A percentile compares a stretch with the other conserved stretches of the same genome.
Evolutionary conservation across 2,329 filamentous ascomycete genomes (phyloP).

Genomic region (Colletotrichum eremochloae): DNA sequence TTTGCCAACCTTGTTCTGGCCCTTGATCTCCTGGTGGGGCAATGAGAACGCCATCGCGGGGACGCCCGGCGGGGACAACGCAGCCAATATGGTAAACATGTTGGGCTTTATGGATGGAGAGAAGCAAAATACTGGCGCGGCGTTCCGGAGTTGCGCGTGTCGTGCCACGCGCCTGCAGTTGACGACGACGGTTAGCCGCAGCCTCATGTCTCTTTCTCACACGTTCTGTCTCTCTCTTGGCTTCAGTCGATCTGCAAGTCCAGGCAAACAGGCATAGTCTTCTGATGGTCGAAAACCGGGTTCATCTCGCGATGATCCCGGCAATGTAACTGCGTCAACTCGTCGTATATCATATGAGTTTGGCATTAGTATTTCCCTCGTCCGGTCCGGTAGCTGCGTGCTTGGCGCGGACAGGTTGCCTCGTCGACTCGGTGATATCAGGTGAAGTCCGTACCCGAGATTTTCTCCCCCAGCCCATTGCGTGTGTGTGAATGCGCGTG

Average conservation of each 20-base stretch:
- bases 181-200: constrained; percentile 20
- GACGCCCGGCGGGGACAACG: constrained; percentile 1
- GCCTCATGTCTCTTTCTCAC: constrained; percentile 8
- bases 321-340: not conserved
- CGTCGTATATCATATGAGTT: not conserved
- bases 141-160: constrained; percentile 28
- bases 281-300: not conserved
- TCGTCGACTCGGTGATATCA: constrained; percentile 34
- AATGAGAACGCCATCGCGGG: constrained; percentile 10
- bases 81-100: not conserved
- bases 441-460: constrained; percentile 39
- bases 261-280: not conserved
- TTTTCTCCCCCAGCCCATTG: not conserved
- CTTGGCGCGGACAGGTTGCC: constrained; percentile 27
- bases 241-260: constrained; percentile 10
- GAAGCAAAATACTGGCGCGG: constrained; percentile 8
- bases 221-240: constrained; percentile 15
- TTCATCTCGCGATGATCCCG: constrained; percentile 4
- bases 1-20: constrained; percentile 19
- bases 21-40: not conserved
- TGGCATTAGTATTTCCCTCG: not conserved
- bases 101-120: not conserved
- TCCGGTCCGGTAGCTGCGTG: constrained; percentile 29
- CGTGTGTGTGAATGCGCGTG: constrained; percentile 15
- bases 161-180: constrained; percentile 27